Base-by-base conservation (phyloP, 1,284 basidiomycete genomes). In the Ganoderma sinense region DNA sequence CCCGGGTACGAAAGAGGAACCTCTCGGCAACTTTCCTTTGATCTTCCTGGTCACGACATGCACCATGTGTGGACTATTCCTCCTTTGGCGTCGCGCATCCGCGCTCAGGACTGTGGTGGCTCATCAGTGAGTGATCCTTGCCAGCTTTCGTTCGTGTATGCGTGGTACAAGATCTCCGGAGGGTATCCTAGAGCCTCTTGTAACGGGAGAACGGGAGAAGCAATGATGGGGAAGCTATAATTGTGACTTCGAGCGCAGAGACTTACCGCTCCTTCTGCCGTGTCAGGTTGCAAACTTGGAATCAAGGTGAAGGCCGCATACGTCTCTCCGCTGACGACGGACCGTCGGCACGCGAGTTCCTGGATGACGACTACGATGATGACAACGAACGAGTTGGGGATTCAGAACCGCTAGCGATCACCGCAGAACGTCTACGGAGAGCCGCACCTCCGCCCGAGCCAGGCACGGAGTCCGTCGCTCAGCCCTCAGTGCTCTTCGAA, bases 311-410 rank as follows among this genome's bases (percentile, higher is more conserved):
- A 70, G 91, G 92, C 6, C 83, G 79, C 2, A 91, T 94, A 71
- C 87, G 92, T 13, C 83, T 94, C 33, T 92, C 91, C 51, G 84
- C 88, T 74, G 92, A 94, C 72, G 90, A 93, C 65, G 91, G 91
- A 0, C 92, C 92, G 11, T 84, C 91, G 26, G 86, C 89, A 8
- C 82, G 84, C 16, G 88, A 89, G 67, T 93, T 93, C 73, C 76
- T 94, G 62, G 87, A 84, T 39, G 89, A 91, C 70, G 88, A 89
- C 48, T 84, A 87, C 58, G 89, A 91, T 65, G 90, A 91, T 11
- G 80, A 79, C 51, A 76, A 78, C 51, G 78, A 75, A 41, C 72
- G 74, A n/a, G 64, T 78, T 8, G 71, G 67, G 26, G 79, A 79
- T 64, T 76, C 78, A 51, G 75, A 80, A 40, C 76, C 75, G 20